These are phyloP conservation scores for Pyrenochaeta sp. DNA, from an alignment of 2,329 filamentous ascomycete species.

Conservation along the genomic window DNA sequence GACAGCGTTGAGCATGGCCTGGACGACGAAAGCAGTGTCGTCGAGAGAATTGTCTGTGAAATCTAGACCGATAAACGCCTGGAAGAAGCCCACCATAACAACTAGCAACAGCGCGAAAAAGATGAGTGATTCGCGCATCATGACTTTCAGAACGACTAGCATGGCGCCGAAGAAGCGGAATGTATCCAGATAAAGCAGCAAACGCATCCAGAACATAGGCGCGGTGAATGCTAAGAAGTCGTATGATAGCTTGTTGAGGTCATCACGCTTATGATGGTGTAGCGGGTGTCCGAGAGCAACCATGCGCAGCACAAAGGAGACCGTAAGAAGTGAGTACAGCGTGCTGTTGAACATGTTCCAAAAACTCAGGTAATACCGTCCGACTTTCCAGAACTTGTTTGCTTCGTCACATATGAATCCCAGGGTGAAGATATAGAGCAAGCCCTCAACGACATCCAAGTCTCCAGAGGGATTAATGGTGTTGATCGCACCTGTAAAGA, in stretches of 20 bases:
- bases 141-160: conserved; percentile 88
- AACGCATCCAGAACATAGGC: conserved; percentile 95
- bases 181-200: conserved; percentile 91
- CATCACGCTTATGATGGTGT: conserved; percentile 59
- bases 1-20: conserved; percentile 86
- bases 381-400: conserved; percentile 92
- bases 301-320: conserved; percentile 81
- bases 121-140: conserved; percentile 78
- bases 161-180: conserved; percentile 97
- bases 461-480: conserved; percentile 87
- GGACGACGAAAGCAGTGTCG: conserved; percentile 75
- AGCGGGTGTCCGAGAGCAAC: conserved; percentile 73
- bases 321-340: conserved; percentile 79
- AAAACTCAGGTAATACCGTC: conserved; percentile 88
- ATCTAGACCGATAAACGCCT: conserved; percentile 93
- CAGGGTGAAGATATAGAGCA: conserved; percentile 89
- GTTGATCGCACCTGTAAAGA: conserved; percentile 93
- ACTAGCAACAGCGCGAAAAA: conserved; percentile 92
- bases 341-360: conserved; percentile 95
- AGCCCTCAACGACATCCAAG: conserved; percentile 81
- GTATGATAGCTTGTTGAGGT: conserved; percentile 85
- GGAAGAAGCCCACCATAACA: conserved; percentile 85
- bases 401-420: conserved; percentile 90
- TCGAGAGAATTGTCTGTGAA: conserved; percentile 75
- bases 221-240: conserved; percentile 93